phyloP scores from a whole-genome alignment of 805 yeast species.

The Pachysolen tannophilus region DNA sequence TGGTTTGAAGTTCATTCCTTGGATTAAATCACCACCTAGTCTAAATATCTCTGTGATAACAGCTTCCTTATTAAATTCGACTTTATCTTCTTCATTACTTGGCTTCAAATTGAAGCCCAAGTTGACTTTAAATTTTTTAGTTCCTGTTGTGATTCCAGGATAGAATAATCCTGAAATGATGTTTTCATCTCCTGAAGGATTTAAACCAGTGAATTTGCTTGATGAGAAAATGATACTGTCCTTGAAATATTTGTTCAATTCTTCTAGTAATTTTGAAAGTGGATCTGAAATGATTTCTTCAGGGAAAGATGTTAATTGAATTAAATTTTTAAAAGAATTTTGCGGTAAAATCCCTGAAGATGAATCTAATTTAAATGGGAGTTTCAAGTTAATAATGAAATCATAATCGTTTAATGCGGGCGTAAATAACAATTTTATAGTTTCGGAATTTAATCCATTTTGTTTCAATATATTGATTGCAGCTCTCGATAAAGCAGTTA shows the following conservation, averaged over 20 bases:
- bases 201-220: conserved; percentile 44
- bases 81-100: conserved; percentile 32
- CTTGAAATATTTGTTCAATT: conserved; percentile 54
- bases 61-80: conserved; percentile 62
- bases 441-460: conserved; percentile 18
- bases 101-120: conserved; percentile 71
- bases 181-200: conserved; percentile 42
- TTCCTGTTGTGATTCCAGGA: conserved; percentile 45
- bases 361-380: conserved; percentile 27
- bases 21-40: conserved; percentile 61
- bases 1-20: conserved; percentile 25
- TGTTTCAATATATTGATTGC: conserved; percentile 44
- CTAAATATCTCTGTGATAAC: conserved; percentile 63
- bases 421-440: conserved; percentile 54
- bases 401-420: conserved; percentile 85
- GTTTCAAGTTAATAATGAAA: conserved; percentile 56
- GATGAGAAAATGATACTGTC: conserved; percentile 66
- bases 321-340: conserved; percentile 54
- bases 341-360: conserved; percentile 51
- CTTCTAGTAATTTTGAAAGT: conserved; percentile 47
- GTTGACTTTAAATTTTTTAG: conserved; percentile 71
- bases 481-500: conserved; percentile 80
- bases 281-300: conserved; percentile 45
- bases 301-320: conserved; percentile 34
- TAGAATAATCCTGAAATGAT: conserved; percentile 77